Evolutionary conservation across 352 stramenopile genomes (phyloP), one percentile per base, ranked within the genome.

Genomic region (Globisporangium ultimum): DNA sequence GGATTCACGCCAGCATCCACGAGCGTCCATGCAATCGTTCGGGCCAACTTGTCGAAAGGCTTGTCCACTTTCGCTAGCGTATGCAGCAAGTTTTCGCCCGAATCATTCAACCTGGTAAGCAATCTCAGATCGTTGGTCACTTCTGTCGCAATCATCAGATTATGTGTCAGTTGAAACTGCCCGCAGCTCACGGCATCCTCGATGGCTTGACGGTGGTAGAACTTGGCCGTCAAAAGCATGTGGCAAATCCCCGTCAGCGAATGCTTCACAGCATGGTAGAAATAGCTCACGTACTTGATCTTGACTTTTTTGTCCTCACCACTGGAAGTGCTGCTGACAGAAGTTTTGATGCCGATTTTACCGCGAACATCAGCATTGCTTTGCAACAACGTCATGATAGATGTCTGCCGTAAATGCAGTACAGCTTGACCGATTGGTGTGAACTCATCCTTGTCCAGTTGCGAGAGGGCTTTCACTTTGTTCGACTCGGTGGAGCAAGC

Each of bases 321-420:
- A 18, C 57, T 41, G 5, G 2, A 32, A 14, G 38, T 45, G 20
- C 61, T 50, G 9, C 34, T 34, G 34, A 58, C 14, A 3, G 36
- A 15, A 1, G 61, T 64, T 34, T 66, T 66, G 34, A 88, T 54
- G 0, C 63, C 72, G 42, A 91, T 72, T 3, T 67, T 74, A 15
- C 76, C 79, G 21, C 80, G 64, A 2, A 91, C 76, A 32, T 79
- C 62, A 8, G 80, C 79, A 8, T 76, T 67, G 56, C 80, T 83
- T 49, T 89, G 80, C 12, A 93, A 58, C 8, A 93, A 55, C 11
- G 79, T 91, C 74, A 87, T 90, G 38, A 93, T 89, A 8, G 83
- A 84, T 9, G 77, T 84, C 40, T 93, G 79, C 0, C 81, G 80
- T 20, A 88, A 64, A 48, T 91, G 48, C 14, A 84, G 51, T 8